Evolutionary conservation across 768 basidiomycete species (phyloP).

Genomic region (Amyloporia xantha): DNA sequence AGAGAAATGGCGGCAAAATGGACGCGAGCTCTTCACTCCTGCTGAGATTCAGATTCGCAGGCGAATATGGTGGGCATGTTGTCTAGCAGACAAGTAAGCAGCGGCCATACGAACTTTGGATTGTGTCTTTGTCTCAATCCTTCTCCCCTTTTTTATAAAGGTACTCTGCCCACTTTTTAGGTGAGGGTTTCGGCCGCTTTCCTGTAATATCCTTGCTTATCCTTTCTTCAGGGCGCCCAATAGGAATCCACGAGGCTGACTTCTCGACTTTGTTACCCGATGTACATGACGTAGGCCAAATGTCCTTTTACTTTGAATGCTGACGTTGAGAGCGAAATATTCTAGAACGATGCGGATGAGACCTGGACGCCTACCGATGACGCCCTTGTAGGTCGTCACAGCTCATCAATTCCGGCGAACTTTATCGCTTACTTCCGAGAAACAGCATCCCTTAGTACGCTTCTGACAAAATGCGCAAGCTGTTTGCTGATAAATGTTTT

Average conservation of each 20-base stretch:
- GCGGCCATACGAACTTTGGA: background rate
- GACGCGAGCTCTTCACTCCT: constrained; percentile 53
- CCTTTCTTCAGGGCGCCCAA: constrained; percentile 47
- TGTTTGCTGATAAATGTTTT: too few relatives aligned
- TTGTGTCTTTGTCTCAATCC: too few relatives aligned
- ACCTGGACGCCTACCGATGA: constrained; percentile 41
- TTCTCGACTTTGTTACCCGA: constrained; percentile 61
- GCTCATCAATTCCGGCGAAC: constrained; percentile 35
- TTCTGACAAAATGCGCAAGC: background rate
- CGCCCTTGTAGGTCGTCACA: constrained; percentile 32
- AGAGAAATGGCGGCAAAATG: constrained; percentile 57
- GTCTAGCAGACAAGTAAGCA: constrained; percentile 59
- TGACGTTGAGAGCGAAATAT: too few relatives aligned
- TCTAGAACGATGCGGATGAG: constrained; percentile 48
- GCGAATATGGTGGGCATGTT: constrained; percentile 81
- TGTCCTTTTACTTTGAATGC: too few relatives aligned
- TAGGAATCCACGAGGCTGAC: constrained; percentile 60
- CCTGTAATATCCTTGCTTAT: constrained; percentile 6
- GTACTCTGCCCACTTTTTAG: constrained; percentile 67
- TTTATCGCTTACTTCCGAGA: constrained; percentile 48
- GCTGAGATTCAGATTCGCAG: constrained; percentile 62
- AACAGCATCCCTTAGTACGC: constrained; percentile 51
- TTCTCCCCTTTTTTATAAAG: constrained; percentile 26
- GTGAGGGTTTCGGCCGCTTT: constrained; percentile 24
- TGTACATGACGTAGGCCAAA: constrained; percentile 39